Conservation (phyloP, 2,329 filamentous ascomycete species). For the Setomelanomma holmii region DNA sequence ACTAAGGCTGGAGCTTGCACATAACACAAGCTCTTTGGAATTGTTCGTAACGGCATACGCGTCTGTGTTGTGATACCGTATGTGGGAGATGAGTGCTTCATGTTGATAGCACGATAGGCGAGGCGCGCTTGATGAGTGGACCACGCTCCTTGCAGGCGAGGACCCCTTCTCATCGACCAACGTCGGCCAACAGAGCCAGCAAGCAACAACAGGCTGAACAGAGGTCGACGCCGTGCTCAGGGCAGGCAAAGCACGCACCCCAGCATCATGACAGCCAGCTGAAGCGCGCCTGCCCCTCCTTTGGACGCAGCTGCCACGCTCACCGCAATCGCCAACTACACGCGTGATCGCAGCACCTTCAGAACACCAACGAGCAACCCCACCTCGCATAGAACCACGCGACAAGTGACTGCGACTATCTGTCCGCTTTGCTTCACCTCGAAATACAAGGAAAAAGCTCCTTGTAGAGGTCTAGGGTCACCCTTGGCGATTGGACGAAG, state of each 20-base stretch:
- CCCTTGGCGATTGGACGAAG: no score
- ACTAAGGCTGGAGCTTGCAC: conserved; percentile 17
- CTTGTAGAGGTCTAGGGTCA: no score
- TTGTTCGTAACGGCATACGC: neutral
- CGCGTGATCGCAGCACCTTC: neutral
- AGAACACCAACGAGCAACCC: neutral
- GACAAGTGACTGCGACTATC: no score
- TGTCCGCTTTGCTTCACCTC: no score
- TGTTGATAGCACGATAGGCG: conserved; percentile 22
- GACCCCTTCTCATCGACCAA: conserved; percentile 21
- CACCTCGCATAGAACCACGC: no score
- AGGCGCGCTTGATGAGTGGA: conserved; percentile 26
- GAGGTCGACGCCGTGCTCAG: neutral
- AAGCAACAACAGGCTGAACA: conserved; percentile 1
- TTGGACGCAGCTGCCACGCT: conserved; percentile 21
- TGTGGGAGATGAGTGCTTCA: conserved; percentile 28
- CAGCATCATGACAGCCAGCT: conserved; percentile 6
- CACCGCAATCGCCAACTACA: neutral
- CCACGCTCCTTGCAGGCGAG: conserved; percentile 4
- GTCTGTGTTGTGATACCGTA: conserved; percentile 6
- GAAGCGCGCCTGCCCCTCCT: conserved; percentile 27
- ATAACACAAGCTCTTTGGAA: conserved; percentile 1
- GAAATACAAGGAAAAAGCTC: no score
- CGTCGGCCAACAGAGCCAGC: conserved; percentile 13
- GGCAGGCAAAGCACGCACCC: neutral